phyloP scores from a whole-genome alignment of 2,329 filamentous ascomycete species.

The Sclerotinia sclerotiorum region DNA sequence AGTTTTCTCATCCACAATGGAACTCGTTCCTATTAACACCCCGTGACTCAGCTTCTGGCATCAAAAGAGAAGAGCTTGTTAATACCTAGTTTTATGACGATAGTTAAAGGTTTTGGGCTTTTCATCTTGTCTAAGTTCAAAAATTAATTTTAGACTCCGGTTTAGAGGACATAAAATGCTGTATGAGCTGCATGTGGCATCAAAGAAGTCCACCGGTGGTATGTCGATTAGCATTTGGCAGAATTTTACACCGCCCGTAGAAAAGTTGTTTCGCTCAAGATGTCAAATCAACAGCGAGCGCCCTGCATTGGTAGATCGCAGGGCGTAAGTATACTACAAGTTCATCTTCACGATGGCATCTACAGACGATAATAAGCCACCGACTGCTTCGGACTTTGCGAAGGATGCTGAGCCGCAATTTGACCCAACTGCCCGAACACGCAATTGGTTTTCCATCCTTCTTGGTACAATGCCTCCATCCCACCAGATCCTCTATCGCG shows the following conservation, averaged over 20 bases:
- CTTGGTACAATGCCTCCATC: slow-evolving; percentile 22
- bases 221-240: not conserved
- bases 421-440: slow-evolving; percentile 19
- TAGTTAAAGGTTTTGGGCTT: slow-evolving; percentile 55
- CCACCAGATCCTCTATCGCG: slow-evolving; percentile 47
- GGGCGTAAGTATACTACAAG: not conserved
- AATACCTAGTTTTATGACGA: slow-evolving; percentile 67
- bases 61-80: slow-evolving; percentile 19
- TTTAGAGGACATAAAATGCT: not conserved
- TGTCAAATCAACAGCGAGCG: not conserved
- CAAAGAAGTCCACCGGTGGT: not conserved
- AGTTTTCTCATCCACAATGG: slow-evolving; percentile 95
- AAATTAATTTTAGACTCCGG: not conserved
- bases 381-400: not conserved
- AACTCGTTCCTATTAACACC: slow-evolving; percentile 76
- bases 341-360: slow-evolving; percentile 9
- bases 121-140: slow-evolving; percentile 46
- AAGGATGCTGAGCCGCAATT: slow-evolving; percentile 11
- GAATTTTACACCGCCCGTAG: slow-evolving; percentile 15
- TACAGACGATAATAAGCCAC: slow-evolving; percentile 20
- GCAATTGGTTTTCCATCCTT: slow-evolving; percentile 23
- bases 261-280: slow-evolving; percentile 7
- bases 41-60: slow-evolving; percentile 21
- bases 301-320: not conserved
- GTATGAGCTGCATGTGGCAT: not conserved